Evolutionary conservation across 352 stramenopile genomes (phyloP), one percentile per base, ranked within the genome.

Genomic region (Phytopythium aichiense): DNA sequence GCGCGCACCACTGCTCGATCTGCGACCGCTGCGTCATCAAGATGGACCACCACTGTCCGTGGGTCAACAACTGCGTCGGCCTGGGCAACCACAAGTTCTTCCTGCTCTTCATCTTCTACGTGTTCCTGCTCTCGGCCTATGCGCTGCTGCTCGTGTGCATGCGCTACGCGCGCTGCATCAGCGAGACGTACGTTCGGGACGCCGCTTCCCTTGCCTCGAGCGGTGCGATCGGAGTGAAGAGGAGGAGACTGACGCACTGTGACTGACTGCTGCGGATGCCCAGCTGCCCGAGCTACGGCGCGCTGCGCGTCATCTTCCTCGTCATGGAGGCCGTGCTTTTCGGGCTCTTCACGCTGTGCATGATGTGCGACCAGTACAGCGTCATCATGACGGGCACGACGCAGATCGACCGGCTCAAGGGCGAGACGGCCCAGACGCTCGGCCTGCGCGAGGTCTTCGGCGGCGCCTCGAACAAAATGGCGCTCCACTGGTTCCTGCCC

Each of bases 41-140:
- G 77, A 99, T 99, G 96, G 98, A 99, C 71, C 97, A 99, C 91
- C 96, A 99, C 73, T 99, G 97, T 74, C 96, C 96, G 28, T 99
- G 97, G 97, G 92, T 99, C 42, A 99, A 99, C 83, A 99, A 99
- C 85, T 99, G 97, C 74, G 96, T 99, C 58, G 97, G 97, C 11
- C 90, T 99, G 66, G 95, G 95, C 60, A 99, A 99, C 83, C 97
- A 99, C 91, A 99, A 99, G 81, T 95, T 94, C 66, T 95, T 95
- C 61, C 61, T 95, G 61, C 81, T 94, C 53, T 95, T 94, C 58
- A 92, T 95, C 66, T 93, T 95, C 64, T 95, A 94, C 66, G 85
- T 98, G 9, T 99, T 97, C 56, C n/a, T 98, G 15, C 79, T 98
- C 22, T 99, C 96, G 57, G 56, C 77, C 11, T 99, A 99, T 73